A percentile compares a stretch with the other conserved stretches of the same genome.
These are phyloP conservation scores for Termitomyces sp. DNA, from an alignment of 768 basidiomycete genomes.

Conservation along the genomic window DNA sequence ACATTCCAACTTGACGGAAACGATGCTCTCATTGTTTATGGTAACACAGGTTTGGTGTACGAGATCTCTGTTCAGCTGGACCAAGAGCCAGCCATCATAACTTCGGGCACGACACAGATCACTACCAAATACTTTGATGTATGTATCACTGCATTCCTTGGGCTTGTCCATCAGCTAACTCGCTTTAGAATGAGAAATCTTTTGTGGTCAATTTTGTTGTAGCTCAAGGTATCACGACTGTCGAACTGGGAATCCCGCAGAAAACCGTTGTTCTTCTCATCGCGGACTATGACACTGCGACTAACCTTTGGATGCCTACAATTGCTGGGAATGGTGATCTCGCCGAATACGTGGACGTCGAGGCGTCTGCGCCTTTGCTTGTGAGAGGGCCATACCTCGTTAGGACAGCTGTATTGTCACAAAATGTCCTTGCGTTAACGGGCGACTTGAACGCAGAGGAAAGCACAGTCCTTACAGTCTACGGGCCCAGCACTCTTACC, in stretches of 20 bases:
- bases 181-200: conserved; percentile 7
- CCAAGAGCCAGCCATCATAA: conserved; percentile 1
- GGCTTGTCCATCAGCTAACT: not conserved
- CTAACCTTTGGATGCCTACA: conserved; percentile 18
- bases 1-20: conserved; percentile 14
- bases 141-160: not conserved
- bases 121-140: conserved; percentile 11
- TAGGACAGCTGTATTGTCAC: conserved; percentile 11
- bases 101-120: conserved; percentile 12
- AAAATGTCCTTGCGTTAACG: conserved; percentile 11
- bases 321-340: conserved; percentile 15
- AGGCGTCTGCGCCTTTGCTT: conserved; percentile 14
- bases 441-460: conserved; percentile 8
- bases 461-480: conserved; percentile 13
- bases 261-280: conserved; percentile 13
- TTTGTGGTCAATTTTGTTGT: conserved; percentile 12
- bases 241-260: not conserved
- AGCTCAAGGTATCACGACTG: conserved; percentile 10
- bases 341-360: conserved; percentile 13
- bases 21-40: conserved; percentile 17
- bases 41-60: conserved; percentile 15
- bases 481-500: conserved; percentile 10
- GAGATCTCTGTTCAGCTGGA: conserved; percentile 12
- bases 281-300: conserved; percentile 17
- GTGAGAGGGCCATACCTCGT: conserved; percentile 17